Base-by-base conservation (phyloP, 1,284 basidiomycete genomes). In the Naganishia albida region DNA sequence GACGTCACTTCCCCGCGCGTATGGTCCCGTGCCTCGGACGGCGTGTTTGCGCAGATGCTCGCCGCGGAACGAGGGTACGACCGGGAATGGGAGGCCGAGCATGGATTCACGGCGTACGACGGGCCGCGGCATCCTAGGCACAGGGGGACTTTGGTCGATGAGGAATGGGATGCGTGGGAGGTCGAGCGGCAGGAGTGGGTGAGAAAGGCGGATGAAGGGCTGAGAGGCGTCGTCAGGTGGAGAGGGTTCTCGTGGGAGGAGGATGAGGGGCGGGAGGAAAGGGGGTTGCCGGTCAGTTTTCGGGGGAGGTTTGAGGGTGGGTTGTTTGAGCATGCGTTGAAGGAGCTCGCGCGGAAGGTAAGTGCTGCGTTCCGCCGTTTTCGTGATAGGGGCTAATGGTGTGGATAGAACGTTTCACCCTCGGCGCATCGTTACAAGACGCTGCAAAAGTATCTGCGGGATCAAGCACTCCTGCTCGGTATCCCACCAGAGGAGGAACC, bases 21-120 rank as follows among this genome's bases (percentile, higher is more conserved):
- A 16, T 99, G 95, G 95, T 92, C 91, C 0, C 84, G 96, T 42
- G 88, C 88, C 72, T 93, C 90, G 75, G 95, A 99, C 75, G 85
- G 83, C 7, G 82, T 84, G 43, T 95, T 86, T 69, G 85, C 90
- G 51, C 93, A 98, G 52, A 82, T 95, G 34, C 81, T 88, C 70
- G 82, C 83, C 69, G 82, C 86, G 67, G 94, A 97, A 75, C 38
- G 60, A 38, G 34, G 23, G 54, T 42, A 44, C 23, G 67, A 65
- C n/a, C 20, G 28, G 25, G 46, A 64, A 26, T 70, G 68, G 68
- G 55, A 68, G 20, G 64, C 40, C 18, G 28, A 28, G 50, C 28
- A 26, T 34, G 57, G 57, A 15, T 60, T 30, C 13, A 15, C n/a
- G n/a, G 44, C 57, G 3, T 48, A 38, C 23, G 54, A 57, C 52